A percentile compares a stretch with the other conserved stretches of the same genome.
Conservation (phyloP, 2,329 filamentous ascomycete genomes). For the Stenocarpella maydis region DNA sequence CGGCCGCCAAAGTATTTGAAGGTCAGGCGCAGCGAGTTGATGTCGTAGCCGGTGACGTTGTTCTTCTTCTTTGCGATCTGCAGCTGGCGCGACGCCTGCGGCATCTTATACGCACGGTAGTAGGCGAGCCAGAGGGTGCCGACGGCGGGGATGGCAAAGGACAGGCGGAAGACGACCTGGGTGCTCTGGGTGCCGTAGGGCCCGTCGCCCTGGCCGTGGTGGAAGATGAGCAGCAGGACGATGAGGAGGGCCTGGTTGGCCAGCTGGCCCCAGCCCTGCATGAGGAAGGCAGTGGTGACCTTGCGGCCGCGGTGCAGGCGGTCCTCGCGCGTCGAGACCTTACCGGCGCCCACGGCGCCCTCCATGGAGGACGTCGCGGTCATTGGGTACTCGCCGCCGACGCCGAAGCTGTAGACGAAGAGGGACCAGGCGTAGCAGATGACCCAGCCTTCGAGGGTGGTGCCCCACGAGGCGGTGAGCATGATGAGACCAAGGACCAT, state of each 20-base stretch:
- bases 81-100: conserved; percentile 83
- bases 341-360: conserved; percentile 84
- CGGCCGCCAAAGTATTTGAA: conserved; percentile 86
- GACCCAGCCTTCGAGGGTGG: conserved; percentile 90
- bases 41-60: conserved; percentile 91
- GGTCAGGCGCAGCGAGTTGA: conserved; percentile 80
- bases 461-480: conserved; percentile 90
- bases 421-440: conserved; percentile 96
- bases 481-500: conserved; percentile 95
- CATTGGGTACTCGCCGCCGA: conserved; percentile 94
- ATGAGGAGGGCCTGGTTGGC: conserved; percentile 93
- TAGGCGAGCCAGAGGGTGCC: conserved; percentile 95
- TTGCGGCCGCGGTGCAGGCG: conserved; percentile 95
- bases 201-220: conserved; percentile 76
- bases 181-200: conserved; percentile 81
- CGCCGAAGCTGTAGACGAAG: conserved; percentile 81
- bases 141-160: conserved; percentile 88
- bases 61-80: conserved; percentile 83
- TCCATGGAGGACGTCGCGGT: conserved; percentile 96
- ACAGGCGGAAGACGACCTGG: conserved; percentile 92
- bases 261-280: conserved; percentile 98
- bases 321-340: conserved; percentile 88
- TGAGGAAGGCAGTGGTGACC: conserved; percentile 94
- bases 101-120: conserved; percentile 96
- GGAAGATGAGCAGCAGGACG: conserved; percentile 85